phyloP scores from a whole-genome alignment of 352 stramenopile species.

The Pelagophyceae sp. region DNA sequence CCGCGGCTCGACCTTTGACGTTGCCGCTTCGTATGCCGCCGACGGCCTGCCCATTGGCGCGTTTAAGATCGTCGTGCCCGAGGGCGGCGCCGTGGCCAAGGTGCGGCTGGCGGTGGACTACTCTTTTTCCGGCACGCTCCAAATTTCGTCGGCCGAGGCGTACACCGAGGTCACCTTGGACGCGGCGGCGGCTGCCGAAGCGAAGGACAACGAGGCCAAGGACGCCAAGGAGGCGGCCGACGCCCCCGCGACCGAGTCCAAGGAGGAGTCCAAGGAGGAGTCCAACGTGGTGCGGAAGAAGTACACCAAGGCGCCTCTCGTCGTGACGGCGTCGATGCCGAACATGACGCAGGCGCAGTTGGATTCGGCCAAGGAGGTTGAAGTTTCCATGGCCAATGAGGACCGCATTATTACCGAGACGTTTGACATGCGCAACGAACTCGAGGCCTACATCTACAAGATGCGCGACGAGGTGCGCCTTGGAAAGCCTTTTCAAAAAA shows the following conservation, averaged over 20 bases:
- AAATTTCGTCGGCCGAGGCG: slow-evolving; percentile 84
- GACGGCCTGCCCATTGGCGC: slow-evolving; percentile 61
- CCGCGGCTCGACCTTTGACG: slow-evolving; percentile 76
- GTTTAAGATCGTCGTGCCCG: slow-evolving; percentile 66
- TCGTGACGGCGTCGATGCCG: slow-evolving; percentile 47
- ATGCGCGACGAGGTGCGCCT: slow-evolving; percentile 97
- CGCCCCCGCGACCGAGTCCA: slow-evolving; percentile 42
- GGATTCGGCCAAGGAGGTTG: slow-evolving; percentile 63
- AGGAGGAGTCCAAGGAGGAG: slow-evolving; percentile 78
- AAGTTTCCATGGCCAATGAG: slow-evolving; percentile 86
- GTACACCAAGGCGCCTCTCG: slow-evolving; percentile 53
- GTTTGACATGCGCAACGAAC: slow-evolving; percentile 95
- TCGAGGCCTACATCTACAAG: slow-evolving; percentile 98
- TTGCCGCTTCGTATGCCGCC: slow-evolving; percentile 59
- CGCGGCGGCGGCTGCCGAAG: slow-evolving; percentile 52
- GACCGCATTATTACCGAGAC: slow-evolving; percentile 92
- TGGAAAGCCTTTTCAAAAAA: too few relatives aligned
- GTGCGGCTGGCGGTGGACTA: slow-evolving; percentile 95
- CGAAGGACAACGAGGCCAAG: slow-evolving; percentile 53
- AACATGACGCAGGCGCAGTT: slow-evolving; percentile 54
- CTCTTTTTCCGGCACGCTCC: slow-evolving; percentile 91
- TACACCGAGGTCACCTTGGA: slow-evolving; percentile 86
- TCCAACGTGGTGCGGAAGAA: too few relatives aligned
- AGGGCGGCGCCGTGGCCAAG: slow-evolving; percentile 61
- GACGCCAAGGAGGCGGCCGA: slow-evolving; percentile 41